Conservation (phyloP, 306 rosid genomes). For the Rubus parviflorus region DNA sequence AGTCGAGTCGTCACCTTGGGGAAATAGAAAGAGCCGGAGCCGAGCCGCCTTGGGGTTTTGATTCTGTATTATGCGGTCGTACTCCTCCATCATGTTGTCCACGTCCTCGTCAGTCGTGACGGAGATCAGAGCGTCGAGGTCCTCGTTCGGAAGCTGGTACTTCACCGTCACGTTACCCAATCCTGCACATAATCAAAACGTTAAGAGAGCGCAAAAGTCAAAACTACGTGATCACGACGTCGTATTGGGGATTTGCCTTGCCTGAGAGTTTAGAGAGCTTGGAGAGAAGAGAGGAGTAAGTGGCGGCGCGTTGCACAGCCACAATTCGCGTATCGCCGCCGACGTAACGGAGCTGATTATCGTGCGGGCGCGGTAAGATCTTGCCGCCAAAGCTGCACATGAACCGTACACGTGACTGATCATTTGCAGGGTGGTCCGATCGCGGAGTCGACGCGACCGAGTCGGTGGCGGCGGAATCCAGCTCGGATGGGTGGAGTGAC, state of each 20-base stretch:
- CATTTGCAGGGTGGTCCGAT: conserved; percentile 48
- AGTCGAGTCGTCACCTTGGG: conserved; percentile 38
- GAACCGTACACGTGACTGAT: conserved; percentile 63
- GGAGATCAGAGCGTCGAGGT: conserved; percentile 85
- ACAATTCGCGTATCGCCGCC: conserved; percentile 95
- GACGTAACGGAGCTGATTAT: conserved; percentile 91
- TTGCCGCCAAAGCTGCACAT: conserved; percentile 99
- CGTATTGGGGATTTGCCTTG: neutral
- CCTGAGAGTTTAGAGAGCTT: conserved; percentile 88
- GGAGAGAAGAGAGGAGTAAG: conserved; percentile 60
- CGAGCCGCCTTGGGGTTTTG: conserved; percentile 72
- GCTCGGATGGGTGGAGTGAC: conserved; percentile 48
- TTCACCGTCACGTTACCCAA: conserved; percentile 57
- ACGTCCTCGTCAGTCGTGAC: conserved; percentile 92
- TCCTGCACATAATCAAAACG: conserved; percentile 33
- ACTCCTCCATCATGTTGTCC: conserved; percentile 97
- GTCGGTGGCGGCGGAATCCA: conserved; percentile 53
- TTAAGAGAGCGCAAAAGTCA: neutral
- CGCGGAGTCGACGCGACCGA: conserved; percentile 80
- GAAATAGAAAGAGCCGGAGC: conserved; percentile 77
- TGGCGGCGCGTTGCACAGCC: conserved; percentile 65
- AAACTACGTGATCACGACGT: neutral
- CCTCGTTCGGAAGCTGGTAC: conserved; percentile 98
- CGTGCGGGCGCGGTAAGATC: conserved; percentile 85
- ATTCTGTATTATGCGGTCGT: conserved; percentile 68